Conservation (phyloP, 371 early-diverging fungal genomes). For the Mycotypha africana region DNA sequence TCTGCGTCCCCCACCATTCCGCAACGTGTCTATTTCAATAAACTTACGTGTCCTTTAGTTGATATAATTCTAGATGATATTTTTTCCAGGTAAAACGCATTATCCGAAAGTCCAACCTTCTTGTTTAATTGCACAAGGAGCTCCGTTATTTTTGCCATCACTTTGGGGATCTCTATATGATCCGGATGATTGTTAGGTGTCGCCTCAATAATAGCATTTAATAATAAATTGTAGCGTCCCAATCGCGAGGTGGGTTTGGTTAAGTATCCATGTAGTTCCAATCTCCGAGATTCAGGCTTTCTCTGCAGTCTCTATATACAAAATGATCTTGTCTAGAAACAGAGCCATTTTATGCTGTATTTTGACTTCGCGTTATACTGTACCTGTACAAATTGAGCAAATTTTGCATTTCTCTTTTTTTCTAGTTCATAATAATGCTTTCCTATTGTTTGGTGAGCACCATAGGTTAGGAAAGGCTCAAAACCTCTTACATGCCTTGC, state of each 20-base stretch:
- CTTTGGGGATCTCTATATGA: slow-evolving; percentile 52
- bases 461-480: slow-evolving; percentile 82
- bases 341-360: too few relatives aligned
- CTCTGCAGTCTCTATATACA: slow-evolving; percentile 57
- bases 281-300: slow-evolving; percentile 71
- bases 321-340: not conserved
- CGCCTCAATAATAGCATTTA: slow-evolving; percentile 74
- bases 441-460: slow-evolving; percentile 82
- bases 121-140: slow-evolving; percentile 69
- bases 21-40: not conserved
- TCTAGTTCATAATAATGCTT: slow-evolving; percentile 79
- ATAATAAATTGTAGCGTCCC: slow-evolving; percentile 82
- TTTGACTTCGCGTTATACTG: too few relatives aligned
- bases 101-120: slow-evolving; percentile 85
- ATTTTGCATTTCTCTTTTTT: slow-evolving; percentile 55
- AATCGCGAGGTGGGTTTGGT: slow-evolving; percentile 81
- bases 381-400: slow-evolving; percentile 74
- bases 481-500: slow-evolving; percentile 64
- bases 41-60: slow-evolving; percentile 7
- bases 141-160: slow-evolving; percentile 59
- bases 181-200: slow-evolving; percentile 80
- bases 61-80: slow-evolving; percentile 22
- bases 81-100: slow-evolving; percentile 60
- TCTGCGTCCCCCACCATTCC: too few relatives aligned
- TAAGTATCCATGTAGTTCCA: slow-evolving; percentile 77